These are phyloP conservation scores for Salix exigua DNA, from an alignment of 345 rosid genomes.

Conservation along the genomic window DNA sequence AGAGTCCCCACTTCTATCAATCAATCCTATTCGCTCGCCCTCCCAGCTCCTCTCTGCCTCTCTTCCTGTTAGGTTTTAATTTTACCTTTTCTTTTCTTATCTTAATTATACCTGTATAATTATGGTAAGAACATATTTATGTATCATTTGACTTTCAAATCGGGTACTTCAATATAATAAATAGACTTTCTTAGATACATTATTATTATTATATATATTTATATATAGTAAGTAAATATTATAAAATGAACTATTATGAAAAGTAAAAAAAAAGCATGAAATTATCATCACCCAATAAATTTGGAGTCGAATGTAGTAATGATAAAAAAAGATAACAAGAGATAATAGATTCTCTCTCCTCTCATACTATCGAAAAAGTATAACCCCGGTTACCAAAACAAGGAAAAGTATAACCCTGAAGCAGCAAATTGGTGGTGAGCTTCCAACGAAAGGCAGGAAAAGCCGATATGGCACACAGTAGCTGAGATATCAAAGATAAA, in stretches of 20 bases:
- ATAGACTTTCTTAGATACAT: too few species aligned
- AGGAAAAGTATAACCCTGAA: not conserved
- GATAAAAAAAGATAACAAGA: not conserved
- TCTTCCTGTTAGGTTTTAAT: not conserved
- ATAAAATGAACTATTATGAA: not conserved
- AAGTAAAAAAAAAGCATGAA: not conserved
- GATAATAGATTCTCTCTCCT: not conserved
- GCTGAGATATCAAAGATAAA: constrained; percentile 14
- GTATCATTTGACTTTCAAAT: too few species aligned
- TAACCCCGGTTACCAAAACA: not conserved
- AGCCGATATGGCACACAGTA: not conserved
- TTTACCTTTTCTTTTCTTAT: too few species aligned
- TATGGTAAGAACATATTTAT: too few species aligned
- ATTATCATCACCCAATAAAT: not conserved
- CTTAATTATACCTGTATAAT: too few species aligned
- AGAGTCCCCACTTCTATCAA: constrained; percentile 31
- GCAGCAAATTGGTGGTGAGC: constrained; percentile 3
- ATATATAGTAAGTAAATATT: too few species aligned
- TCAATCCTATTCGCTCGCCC: constrained; percentile 30
- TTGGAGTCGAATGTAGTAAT: not conserved
- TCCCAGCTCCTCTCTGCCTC: constrained; percentile 10
- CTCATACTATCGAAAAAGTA: not conserved
- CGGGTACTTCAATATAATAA: too few species aligned
- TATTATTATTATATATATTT: too few species aligned
- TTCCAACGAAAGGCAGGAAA: not conserved